These are phyloP conservation scores for Rhypophila decipiens DNA, from an alignment of 495 filamentous ascomycete genomes.

Conservation along the genomic window DNA sequence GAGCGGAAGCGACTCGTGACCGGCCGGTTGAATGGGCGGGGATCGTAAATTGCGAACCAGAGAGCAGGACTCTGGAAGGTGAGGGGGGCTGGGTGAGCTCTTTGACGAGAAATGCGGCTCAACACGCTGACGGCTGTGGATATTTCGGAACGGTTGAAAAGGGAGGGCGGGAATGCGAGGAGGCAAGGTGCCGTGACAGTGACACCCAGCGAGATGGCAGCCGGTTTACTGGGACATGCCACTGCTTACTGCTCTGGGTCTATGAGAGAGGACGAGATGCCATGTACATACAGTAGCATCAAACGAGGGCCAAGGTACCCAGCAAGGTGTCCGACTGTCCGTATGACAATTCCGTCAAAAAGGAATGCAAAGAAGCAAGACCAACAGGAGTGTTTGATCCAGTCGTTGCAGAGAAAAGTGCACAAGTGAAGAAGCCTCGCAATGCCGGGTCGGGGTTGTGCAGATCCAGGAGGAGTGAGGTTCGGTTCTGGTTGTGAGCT, in stretches of 20 bases:
- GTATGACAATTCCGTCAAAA: constrained; percentile 1
- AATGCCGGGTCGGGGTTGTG: no score
- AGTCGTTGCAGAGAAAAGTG: not conserved
- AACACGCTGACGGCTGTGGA: constrained; percentile 16
- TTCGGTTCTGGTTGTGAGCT: not conserved
- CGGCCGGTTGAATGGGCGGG: constrained; percentile 26
- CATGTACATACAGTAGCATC: no score
- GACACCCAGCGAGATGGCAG: no score
- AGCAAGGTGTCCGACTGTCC: no score
- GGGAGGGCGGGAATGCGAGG: constrained; percentile 7
- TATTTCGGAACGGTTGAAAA: constrained; percentile 14
- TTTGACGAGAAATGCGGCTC: constrained; percentile 23
- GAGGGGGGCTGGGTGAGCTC: constrained; percentile 8
- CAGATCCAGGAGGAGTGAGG: not conserved
- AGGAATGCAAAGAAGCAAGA: no score
- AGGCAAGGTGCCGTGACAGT: constrained; percentile 3
- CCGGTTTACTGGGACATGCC: no score
- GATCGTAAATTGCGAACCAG: constrained; percentile 21
- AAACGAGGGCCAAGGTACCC: no score
- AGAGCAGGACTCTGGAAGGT: constrained; percentile 8
- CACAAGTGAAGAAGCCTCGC: not conserved
- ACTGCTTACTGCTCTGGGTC: no score
- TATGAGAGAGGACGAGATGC: no score
- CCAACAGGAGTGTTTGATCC: not conserved
- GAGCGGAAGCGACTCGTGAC: constrained; percentile 24